phyloP scores from a whole-genome alignment of 176 grass and related monocot species.

The Cenchrus americanus region DNA sequence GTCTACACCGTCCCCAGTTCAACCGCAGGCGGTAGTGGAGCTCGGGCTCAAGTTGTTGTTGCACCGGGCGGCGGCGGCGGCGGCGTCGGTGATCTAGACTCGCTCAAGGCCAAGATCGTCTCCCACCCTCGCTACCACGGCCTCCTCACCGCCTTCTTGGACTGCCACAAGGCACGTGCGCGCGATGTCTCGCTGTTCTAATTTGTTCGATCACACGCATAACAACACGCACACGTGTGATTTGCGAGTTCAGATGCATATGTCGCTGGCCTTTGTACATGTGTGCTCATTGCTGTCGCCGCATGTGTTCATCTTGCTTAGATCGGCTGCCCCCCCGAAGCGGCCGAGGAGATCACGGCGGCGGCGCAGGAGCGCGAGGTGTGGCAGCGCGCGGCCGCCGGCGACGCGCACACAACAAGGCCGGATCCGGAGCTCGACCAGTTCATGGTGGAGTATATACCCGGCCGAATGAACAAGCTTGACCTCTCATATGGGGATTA shows the following conservation, averaged over 20 bases:
- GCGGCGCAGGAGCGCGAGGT: conserved; percentile 33
- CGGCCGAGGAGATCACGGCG: conserved; percentile 36
- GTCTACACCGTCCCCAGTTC: conserved; percentile 37
- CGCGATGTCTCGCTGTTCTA: not conserved
- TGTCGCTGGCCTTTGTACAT: not conserved
- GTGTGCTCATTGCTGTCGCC: not conserved
- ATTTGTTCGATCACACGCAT: not conserved
- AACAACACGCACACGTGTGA: not conserved
- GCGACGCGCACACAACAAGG: conserved; percentile 21
- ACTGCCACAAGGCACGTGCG: conserved; percentile 64
- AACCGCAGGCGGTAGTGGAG: not conserved
- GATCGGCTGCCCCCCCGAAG: conserved; percentile 40
- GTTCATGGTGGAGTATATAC: conserved; percentile 53
- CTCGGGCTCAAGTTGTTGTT: not conserved
- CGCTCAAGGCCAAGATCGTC: conserved; percentile 63
- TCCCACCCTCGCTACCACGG: conserved; percentile 60
- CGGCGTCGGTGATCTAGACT: conserved; percentile 36
- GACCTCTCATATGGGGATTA: not conserved
- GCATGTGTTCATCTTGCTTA: not conserved
- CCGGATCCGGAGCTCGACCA: conserved; percentile 58
- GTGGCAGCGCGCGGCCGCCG: conserved; percentile 40
- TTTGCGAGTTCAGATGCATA: too few species aligned
- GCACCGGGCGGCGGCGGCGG: conserved; percentile 9
- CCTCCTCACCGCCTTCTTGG: conserved; percentile 64
- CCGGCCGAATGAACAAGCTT: not conserved